Percentiles rank a stretch among this genome's conserved stretches.
These are phyloP conservation scores for Ceratocystis cubensis DNA, from an alignment of 2,329 filamentous ascomycete genomes.

Conservation along the genomic window DNA sequence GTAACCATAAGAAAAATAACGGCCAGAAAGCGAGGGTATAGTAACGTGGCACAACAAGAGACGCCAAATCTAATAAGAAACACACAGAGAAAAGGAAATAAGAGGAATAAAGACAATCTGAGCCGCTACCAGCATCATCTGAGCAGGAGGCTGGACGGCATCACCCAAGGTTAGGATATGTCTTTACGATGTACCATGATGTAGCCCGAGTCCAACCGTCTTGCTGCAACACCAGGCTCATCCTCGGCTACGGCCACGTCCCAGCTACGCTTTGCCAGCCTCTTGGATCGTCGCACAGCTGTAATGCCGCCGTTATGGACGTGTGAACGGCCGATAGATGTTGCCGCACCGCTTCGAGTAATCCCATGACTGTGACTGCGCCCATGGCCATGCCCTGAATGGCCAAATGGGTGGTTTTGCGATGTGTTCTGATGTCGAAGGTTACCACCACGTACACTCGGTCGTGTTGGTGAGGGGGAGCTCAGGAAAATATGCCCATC, in stretches of 20 bases:
- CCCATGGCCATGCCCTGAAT: background rate
- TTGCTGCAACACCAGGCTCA: background rate
- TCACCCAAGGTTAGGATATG: slow-evolving; percentile 32
- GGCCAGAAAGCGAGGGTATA: slow-evolving; percentile 13
- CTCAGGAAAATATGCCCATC: background rate
- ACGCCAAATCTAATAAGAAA: slow-evolving; percentile 12
- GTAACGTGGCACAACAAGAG: slow-evolving; percentile 15
- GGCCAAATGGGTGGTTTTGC: background rate
- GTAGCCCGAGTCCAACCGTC: slow-evolving; percentile 31
- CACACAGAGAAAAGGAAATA: slow-evolving; percentile 8
- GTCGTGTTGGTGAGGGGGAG: slow-evolving; percentile 7
- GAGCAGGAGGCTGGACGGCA: background rate
- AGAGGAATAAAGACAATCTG: slow-evolving; percentile 14
- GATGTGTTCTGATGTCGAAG: background rate
- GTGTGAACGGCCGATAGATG: background rate
- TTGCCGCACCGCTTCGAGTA: background rate
- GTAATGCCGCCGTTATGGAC: background rate
- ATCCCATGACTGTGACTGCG: slow-evolving; percentile 5
- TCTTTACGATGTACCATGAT: slow-evolving; percentile 42
- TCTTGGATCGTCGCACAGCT: slow-evolving; percentile 7
- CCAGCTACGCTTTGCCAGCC: slow-evolving; percentile 13
- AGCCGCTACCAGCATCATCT: background rate
- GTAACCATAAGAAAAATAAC: background rate
- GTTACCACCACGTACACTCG: background rate
- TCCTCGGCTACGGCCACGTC: slow-evolving; percentile 13